Conservation (phyloP, 352 stramenopile genomes). For the Saprolegnia diclina region DNA sequence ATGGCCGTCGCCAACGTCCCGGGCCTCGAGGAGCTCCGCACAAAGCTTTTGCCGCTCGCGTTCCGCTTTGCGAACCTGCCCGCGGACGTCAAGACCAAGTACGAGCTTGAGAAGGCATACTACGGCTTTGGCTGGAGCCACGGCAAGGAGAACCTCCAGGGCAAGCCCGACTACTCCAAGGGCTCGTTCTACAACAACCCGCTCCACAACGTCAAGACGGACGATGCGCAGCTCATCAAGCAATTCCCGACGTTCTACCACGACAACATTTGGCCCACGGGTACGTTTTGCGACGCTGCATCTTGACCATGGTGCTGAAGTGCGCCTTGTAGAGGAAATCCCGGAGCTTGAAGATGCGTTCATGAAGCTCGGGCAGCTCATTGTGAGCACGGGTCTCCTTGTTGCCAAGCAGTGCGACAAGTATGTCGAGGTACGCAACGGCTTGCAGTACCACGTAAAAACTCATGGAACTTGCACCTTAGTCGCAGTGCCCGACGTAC, state of each 20-base stretch:
- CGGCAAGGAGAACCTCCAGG: constrained; percentile 93
- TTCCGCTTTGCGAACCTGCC: constrained; percentile 80
- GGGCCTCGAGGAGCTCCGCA: constrained; percentile 61
- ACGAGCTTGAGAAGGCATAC: constrained; percentile 81
- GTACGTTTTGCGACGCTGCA: constrained; percentile 24
- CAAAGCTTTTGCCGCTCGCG: constrained; percentile 78
- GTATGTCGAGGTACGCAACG: constrained; percentile 51
- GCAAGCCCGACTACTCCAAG: constrained; percentile 91
- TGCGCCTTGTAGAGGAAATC: constrained; percentile 41
- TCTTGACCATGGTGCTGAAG: constrained; percentile 13
- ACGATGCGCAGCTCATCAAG: constrained; percentile 67
- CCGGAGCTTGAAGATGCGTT: constrained; percentile 83
- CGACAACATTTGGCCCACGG: constrained; percentile 90
- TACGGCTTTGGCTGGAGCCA: constrained; percentile 96
- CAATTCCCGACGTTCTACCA: constrained; percentile 89
- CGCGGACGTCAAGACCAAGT: constrained; percentile 63
- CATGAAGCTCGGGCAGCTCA: constrained; percentile 87
- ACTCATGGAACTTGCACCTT: constrained; percentile 16
- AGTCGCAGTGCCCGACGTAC: constrained; percentile 59
- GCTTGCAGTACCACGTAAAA: neutral
- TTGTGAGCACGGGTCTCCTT: constrained; percentile 88
- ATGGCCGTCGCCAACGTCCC: constrained; percentile 84
- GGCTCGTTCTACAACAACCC: constrained; percentile 97
- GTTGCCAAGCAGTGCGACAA: constrained; percentile 90
- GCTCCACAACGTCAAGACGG: constrained; percentile 78